These are phyloP conservation scores for Erodium maritimum DNA, from an alignment of 345 rosid species.

Conservation along the genomic window DNA sequence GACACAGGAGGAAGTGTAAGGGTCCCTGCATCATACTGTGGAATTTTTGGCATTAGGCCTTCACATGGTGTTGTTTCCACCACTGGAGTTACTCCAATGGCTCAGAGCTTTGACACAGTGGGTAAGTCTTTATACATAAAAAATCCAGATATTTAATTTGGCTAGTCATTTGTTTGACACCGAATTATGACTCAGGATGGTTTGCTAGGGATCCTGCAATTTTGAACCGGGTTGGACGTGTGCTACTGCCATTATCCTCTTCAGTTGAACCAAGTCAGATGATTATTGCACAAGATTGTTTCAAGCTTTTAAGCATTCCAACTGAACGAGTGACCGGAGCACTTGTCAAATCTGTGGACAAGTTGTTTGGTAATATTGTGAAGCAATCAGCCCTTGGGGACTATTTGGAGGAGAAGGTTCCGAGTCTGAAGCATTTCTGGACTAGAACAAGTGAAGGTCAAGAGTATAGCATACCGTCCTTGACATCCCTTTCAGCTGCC, in stretches of 20 bases:
- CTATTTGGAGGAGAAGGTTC: conserved; percentile 45
- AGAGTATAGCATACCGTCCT: conserved; percentile 40
- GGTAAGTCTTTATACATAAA: no score
- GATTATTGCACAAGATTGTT: conserved; percentile 64
- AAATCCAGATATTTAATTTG: neutral
- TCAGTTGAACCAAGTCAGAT: conserved; percentile 33
- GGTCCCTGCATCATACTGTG: conserved; percentile 77
- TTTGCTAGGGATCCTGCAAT: conserved; percentile 66
- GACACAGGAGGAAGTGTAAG: conserved; percentile 93
- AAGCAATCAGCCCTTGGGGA: conserved; percentile 50
- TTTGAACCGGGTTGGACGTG: conserved; percentile 50
- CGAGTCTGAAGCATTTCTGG: conserved; percentile 56
- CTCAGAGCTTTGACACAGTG: conserved; percentile 87
- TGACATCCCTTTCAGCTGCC: conserved; percentile 72
- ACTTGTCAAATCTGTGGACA: conserved; percentile 43
- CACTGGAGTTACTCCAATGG: conserved; percentile 63
- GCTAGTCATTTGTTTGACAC: conserved; percentile 1
- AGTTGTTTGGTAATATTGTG: conserved; percentile 39
- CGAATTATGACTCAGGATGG: conserved; percentile 49
- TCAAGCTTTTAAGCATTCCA: conserved; percentile 54
- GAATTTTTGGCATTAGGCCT: conserved; percentile 68
- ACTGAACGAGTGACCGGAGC: conserved; percentile 30
- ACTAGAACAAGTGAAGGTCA: conserved; percentile 22
- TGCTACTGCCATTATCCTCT: conserved; percentile 42
- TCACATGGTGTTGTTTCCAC: conserved; percentile 52